Evolutionary conservation across 306 rosid species (phyloP), one percentile per base, ranked within the genome.

Genomic region (Quercus rubra): DNA sequence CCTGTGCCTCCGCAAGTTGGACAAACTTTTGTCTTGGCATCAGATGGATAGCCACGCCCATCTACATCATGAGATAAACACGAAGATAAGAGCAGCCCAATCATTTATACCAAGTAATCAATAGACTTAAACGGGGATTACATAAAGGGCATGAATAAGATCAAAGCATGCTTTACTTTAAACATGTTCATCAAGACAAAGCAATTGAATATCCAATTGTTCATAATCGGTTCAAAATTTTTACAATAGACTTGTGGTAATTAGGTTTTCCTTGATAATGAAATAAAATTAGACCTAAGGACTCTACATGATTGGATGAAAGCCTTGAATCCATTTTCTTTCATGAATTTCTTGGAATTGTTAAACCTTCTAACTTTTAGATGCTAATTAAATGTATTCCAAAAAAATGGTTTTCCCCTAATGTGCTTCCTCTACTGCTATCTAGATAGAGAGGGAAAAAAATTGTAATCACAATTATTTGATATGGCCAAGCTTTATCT

Each of bases 1-100:
- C 99, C 99, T 79, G 79, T 55, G 75, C 99, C 99, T 87, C 97
- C 83, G 84, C 99, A 93, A 43, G 92, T 91, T 79, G 91, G 93
- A 89, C 99, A 95, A 57, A 87, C 90, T 79, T 81, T 83, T 79
- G 89, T 87, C 82, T 83, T 84, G 80, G 98, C 96, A 78, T 88
- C 76, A 64, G 66, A 85, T 18, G 97, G 86, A 89, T 85, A 82
- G 78, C 98, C 99, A 74, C n/a, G 84, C 52, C 96, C 99, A 89
- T 89, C 99, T 95, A 80, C 82, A 86, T 81, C 80, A 76, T 67
- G 83, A 77, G 46, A 71, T 55, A 21, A 41, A 25, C 78, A 71
- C 6, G 51, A 68, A 63, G 61, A 15, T 6, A 79, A 70, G 59
- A 9, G 57, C 25, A 70, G n/a, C 20, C 25, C 35, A 69, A 70